phyloP scores from a whole-genome alignment of 305 asterid species.

The Fraxinus xanthoxyloides region DNA sequence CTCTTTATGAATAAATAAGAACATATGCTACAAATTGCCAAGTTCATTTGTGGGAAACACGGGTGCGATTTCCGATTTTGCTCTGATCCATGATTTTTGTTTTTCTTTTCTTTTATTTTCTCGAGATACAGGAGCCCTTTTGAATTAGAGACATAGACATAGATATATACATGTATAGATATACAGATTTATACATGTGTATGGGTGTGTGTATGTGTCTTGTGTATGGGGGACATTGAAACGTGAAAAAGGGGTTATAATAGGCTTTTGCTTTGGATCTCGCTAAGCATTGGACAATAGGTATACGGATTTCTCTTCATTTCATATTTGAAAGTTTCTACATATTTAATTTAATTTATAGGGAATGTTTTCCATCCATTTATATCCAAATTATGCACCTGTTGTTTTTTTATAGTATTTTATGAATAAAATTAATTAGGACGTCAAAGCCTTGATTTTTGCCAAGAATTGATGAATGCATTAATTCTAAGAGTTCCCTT shows the following conservation, averaged over 20 bases:
- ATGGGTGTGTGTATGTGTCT: conserved; percentile 37
- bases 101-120: conserved; percentile 14
- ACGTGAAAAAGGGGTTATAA: conserved; percentile 45
- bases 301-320: conserved; percentile 6
- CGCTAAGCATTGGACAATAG: conserved; percentile 16
- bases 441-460: background rate
- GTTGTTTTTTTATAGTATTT: background rate
- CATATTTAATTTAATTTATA: too few relatives aligned
- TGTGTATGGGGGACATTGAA: conserved; percentile 54
- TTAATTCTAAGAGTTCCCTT: conserved; percentile 6
- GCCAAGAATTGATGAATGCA: background rate
- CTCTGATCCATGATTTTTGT: conserved; percentile 25
- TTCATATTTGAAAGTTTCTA: conserved; percentile 2
- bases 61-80: conserved; percentile 28
- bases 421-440: background rate
- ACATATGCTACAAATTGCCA: background rate
- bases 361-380: background rate
- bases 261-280: conserved; percentile 35
- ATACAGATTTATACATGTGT: conserved; percentile 13
- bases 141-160: conserved; percentile 12
- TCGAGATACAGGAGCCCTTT: conserved; percentile 37
- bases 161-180: conserved; percentile 12
- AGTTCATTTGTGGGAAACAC: conserved; percentile 23
- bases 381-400: background rate
- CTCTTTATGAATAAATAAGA: background rate